A percentile compares a stretch with the other conserved stretches of the same genome.
Conservation (phyloP, 2,329 filamentous ascomycete genomes). For the Elsinoe fawcettii region DNA sequence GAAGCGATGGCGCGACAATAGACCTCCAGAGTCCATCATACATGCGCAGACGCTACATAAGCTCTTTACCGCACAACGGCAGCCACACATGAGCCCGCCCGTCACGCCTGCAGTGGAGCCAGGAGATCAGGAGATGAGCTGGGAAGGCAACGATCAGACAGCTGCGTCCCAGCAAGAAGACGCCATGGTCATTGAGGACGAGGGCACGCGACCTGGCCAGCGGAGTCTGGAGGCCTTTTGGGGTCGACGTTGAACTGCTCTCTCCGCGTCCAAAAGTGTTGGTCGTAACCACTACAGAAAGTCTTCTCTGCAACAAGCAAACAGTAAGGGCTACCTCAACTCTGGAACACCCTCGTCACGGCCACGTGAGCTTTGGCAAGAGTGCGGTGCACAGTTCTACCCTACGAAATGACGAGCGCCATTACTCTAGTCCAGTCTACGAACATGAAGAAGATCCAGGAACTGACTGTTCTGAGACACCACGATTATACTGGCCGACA, state of each 20-base stretch:
- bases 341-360: too few relatives aligned
- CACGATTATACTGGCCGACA: too few relatives aligned
- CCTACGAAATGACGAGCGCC: too few relatives aligned
- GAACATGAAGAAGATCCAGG: too few relatives aligned
- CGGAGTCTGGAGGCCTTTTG: constrained; percentile 9
- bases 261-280: too few relatives aligned
- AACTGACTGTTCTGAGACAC: too few relatives aligned
- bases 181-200: neutral
- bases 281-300: too few relatives aligned
- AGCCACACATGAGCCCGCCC: neutral
- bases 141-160: neutral
- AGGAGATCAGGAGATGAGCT: neutral
- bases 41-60: constrained; percentile 42
- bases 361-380: too few relatives aligned
- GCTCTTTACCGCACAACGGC: constrained; percentile 38
- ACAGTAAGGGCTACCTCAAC: too few relatives aligned
- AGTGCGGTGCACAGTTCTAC: too few relatives aligned
- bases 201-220: neutral
- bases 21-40: constrained; percentile 49
- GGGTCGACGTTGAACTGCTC: neutral
- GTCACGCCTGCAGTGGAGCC: neutral
- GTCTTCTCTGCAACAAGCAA: too few relatives aligned
- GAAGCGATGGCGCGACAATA: constrained; percentile 51
- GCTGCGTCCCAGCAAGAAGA: neutral
- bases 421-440: too few relatives aligned